A percentile compares a stretch with the other conserved stretches of the same genome.
These are phyloP conservation scores for Terfezia boudieri DNA, from an alignment of 495 filamentous ascomycete genomes.

Conservation along the genomic window DNA sequence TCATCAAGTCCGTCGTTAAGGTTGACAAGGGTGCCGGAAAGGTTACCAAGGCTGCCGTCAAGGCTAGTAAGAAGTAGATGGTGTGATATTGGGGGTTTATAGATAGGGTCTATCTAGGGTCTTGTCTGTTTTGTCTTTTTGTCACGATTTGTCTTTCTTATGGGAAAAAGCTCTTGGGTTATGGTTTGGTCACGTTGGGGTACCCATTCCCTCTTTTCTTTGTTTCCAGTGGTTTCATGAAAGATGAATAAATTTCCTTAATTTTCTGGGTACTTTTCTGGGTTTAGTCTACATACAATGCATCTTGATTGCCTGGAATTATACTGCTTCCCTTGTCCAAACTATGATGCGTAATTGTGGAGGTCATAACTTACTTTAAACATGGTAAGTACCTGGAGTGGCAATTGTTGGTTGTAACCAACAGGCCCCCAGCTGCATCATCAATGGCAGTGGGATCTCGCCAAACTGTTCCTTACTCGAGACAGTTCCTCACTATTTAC, in stretches of 20 bases:
- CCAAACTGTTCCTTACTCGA: too few relatives aligned
- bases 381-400: too few relatives aligned
- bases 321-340: too few relatives aligned
- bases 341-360: too few relatives aligned
- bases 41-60: slow-evolving; percentile 42
- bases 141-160: background rate
- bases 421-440: too few relatives aligned
- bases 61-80: slow-evolving; percentile 21
- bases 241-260: background rate
- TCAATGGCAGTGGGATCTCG: too few relatives aligned
- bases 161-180: background rate
- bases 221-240: background rate
- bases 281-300: background rate
- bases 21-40: slow-evolving; percentile 39
- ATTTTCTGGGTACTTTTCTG: background rate
- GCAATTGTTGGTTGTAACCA: too few relatives aligned
- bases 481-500: too few relatives aligned
- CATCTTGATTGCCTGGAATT: too few relatives aligned
- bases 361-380: too few relatives aligned
- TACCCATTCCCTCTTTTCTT: background rate
- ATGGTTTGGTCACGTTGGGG: background rate
- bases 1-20: slow-evolving; percentile 78
- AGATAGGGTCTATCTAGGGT: background rate
- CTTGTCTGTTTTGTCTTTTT: background rate
- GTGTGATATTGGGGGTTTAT: background rate